Evolutionary conservation across 2,329 filamentous ascomycete genomes (phyloP), one percentile per base, ranked within the genome.

Genomic region (Colletotrichum paranaense): DNA sequence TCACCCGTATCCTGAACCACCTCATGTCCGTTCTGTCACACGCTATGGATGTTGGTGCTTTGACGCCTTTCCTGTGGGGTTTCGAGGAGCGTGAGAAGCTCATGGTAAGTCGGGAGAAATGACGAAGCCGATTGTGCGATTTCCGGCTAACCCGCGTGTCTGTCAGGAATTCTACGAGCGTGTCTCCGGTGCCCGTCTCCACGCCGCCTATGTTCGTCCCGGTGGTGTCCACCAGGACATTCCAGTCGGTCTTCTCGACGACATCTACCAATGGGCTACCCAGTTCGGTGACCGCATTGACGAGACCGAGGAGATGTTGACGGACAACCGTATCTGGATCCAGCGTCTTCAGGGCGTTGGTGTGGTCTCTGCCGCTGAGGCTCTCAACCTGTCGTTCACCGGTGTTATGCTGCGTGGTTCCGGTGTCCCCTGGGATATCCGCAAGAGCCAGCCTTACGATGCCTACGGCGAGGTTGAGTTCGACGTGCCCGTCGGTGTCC

Each of bases 51-150:
- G 97, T 99, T 82, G 97, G 97, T 86, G 97, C 97, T 77, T 86
- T 99, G 83, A 99, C 97, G 72, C 97, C 97, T 78, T 99, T 99
- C 90, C 85, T 99, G 87, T 99, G 97, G 97, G 97, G 97, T 74
- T 99, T 99, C 83, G 97, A 99, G 86, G 97, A 99, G 88, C 94
- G 97, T 89, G 97, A 99, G 88, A 99, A 99, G 90, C 90, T 99
- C 73, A 99, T 99, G 97, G 96, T 98, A 88, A 82, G 91, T 81
- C 26, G 57, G 24, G 14, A 49, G 24, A 6, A n/a, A 24, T 8
- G 14, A 7, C 11, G 9, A 22, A 19, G 0, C 16, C 14, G 11
- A 14, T 32, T 8, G 16, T 49, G 22, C 9, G 52, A 30, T 14
- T 14, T 53, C 22, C 32, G 46, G 63, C 68, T 70, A 60, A 68